Conservation (phyloP, 306 rosid genomes). For the Nissolia schottii region DNA sequence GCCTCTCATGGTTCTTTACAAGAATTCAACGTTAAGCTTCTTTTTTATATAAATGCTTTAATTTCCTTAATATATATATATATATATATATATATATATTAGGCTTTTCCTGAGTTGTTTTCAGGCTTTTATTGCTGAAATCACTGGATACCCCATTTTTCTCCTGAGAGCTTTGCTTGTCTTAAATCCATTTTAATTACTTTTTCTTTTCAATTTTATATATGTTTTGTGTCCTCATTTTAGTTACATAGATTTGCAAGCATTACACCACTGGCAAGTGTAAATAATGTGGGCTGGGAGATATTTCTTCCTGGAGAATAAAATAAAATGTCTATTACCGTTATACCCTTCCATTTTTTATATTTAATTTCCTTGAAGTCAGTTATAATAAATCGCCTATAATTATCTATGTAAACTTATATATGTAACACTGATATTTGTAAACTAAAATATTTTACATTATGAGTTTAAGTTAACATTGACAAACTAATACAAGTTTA, state of each 20-base stretch:
- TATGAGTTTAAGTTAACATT: no score
- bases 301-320: not conserved
- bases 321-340: not conserved
- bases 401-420: no score
- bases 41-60: not conserved
- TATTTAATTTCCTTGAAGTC: no score
- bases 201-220: not conserved
- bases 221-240: not conserved
- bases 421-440: no score
- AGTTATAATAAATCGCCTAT: not conserved
- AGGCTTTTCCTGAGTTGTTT: conserved; percentile 33
- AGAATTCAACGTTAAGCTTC: conserved; percentile 33
- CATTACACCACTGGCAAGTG: not conserved
- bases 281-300: not conserved
- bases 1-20: not conserved
- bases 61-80: no score
- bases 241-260: conserved; percentile 5
- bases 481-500: no score
- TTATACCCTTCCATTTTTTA: not conserved
- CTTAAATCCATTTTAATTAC: not conserved
- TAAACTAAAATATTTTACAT: no score
- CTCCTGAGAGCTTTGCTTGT: not conserved
- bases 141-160: conserved; percentile 2
- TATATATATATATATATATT: no score
- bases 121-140: conserved; percentile 39